phyloP scores from a whole-genome alignment of 2,329 filamentous ascomycete species.

The Xylariaceae sp. region DNA sequence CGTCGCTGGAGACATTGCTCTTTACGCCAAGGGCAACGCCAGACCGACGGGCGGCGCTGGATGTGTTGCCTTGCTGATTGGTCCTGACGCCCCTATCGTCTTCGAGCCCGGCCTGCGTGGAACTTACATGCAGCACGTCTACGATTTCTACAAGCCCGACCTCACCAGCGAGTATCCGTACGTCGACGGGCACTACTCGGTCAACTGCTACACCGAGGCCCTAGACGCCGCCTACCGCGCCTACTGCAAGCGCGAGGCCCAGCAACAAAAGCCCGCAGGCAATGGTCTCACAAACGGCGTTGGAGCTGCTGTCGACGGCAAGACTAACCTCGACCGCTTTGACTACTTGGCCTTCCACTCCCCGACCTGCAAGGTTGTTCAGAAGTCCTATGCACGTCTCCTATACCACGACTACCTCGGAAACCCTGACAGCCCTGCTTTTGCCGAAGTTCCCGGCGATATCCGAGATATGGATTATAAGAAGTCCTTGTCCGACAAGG shows the following conservation, averaged over 20 bases:
- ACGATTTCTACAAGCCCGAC: constrained; percentile 91
- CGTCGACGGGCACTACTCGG: constrained; percentile 81
- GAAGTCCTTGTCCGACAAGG: constrained; percentile 79
- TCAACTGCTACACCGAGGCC: constrained; percentile 80
- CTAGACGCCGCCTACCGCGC: constrained; percentile 81
- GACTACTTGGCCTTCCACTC: constrained; percentile 84
- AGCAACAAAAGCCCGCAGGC: constrained; percentile 45
- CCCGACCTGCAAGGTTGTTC: constrained; percentile 83
- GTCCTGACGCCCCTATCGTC: constrained; percentile 75
- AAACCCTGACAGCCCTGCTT: constrained; percentile 67
- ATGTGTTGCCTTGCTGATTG: constrained; percentile 76
- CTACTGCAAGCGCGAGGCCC: constrained; percentile 74
- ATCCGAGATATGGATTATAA: constrained; percentile 78
- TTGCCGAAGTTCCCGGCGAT: constrained; percentile 75
- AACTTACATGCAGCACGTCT: constrained; percentile 80
- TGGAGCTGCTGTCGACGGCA: constrained; percentile 44
- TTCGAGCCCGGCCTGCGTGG: constrained; percentile 79
- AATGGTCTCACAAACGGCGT: constrained; percentile 58
- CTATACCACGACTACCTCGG: constrained; percentile 84
- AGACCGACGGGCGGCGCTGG: constrained; percentile 81
- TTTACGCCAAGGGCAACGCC: constrained; percentile 82
- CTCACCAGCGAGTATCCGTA: constrained; percentile 85
- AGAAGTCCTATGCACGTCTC: constrained; percentile 82
- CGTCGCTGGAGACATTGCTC: constrained; percentile 79
- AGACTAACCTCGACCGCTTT: constrained; percentile 75